phyloP scores from a whole-genome alignment of 2,329 filamentous ascomycete species.

The Fusarium anthophilum region DNA sequence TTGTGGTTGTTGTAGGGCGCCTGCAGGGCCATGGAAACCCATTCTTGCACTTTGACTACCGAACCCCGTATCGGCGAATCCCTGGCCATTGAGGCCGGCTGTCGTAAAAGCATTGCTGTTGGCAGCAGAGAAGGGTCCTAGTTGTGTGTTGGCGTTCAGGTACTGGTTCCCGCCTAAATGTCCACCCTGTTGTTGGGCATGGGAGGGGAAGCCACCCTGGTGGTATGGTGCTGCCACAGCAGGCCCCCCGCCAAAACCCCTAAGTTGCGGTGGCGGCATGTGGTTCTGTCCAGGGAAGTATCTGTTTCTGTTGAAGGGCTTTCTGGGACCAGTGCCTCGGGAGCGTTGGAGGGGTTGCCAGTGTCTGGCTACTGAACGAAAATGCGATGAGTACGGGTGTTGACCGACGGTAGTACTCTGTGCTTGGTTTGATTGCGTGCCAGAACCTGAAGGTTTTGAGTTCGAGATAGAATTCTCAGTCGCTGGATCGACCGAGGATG shows the following conservation, averaged over 20 bases:
- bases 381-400: background rate
- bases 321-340: background rate
- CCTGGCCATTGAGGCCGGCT: slow-evolving; percentile 65
- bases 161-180: slow-evolving; percentile 76
- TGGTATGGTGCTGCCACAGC: slow-evolving; percentile 53
- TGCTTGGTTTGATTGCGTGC: background rate
- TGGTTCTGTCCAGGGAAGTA: background rate
- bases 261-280: slow-evolving; percentile 53
- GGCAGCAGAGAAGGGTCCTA: slow-evolving; percentile 71
- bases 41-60: slow-evolving; percentile 89
- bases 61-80: slow-evolving; percentile 75
- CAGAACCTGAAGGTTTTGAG: background rate
- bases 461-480: background rate
- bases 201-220: slow-evolving; percentile 62
- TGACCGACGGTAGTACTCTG: background rate
- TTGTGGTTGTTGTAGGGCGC: slow-evolving; percentile 69
- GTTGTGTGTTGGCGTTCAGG: slow-evolving; percentile 72
- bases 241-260: slow-evolving; percentile 51
- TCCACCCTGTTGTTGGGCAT: slow-evolving; percentile 60
- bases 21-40: slow-evolving; percentile 72
- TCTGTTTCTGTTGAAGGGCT: background rate
- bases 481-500: background rate
- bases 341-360: background rate
- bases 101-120: slow-evolving; percentile 66
- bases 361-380: background rate